These are phyloP conservation scores for Diaporthe vaccinii DNA, from an alignment of 2,329 filamentous ascomycete genomes.

Conservation along the genomic window DNA sequence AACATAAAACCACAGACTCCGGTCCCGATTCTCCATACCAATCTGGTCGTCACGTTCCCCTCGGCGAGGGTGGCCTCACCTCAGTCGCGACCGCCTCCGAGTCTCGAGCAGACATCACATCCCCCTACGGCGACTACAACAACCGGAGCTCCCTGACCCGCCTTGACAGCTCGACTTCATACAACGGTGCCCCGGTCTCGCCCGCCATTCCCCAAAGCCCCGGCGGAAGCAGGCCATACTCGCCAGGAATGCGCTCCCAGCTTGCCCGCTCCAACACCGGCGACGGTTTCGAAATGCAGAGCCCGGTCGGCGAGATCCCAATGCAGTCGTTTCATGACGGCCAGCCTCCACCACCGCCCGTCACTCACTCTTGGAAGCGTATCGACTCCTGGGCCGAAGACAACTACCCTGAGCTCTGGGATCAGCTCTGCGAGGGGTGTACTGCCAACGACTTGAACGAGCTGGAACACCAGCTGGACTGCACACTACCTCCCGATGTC, in stretches of 20 bases:
- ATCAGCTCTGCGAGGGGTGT: constrained; percentile 92
- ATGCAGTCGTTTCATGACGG: constrained; percentile 98
- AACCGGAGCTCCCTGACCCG: constrained; percentile 64
- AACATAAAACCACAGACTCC: constrained; percentile 78
- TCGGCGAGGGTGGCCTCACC: constrained; percentile 79
- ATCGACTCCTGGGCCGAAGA: constrained; percentile 96
- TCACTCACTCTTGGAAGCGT: constrained; percentile 90
- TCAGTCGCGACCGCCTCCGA: constrained; percentile 91
- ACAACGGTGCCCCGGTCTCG: constrained; percentile 67
- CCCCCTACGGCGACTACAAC: constrained; percentile 82
- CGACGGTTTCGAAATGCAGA: constrained; percentile 78
- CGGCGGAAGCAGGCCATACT: constrained; percentile 81
- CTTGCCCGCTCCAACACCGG: constrained; percentile 75
- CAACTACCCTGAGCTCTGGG: constrained; percentile 93
- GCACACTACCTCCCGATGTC: constrained; percentile 91
- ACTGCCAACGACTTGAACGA: constrained; percentile 97
- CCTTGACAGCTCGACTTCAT: constrained; percentile 70
- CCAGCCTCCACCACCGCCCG: constrained; percentile 88
- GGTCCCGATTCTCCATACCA: constrained; percentile 93
- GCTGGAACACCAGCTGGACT: constrained; percentile 94
- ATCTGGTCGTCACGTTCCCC: constrained; percentile 88
- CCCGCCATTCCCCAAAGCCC: constrained; percentile 64
- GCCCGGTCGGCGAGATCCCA: constrained; percentile 83
- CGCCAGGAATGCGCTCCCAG: constrained; percentile 88
- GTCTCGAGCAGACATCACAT: constrained; percentile 86